These are phyloP conservation scores for Rhododendron griersonianum DNA, from an alignment of 148 eudicot genomes.

Conservation along the genomic window DNA sequence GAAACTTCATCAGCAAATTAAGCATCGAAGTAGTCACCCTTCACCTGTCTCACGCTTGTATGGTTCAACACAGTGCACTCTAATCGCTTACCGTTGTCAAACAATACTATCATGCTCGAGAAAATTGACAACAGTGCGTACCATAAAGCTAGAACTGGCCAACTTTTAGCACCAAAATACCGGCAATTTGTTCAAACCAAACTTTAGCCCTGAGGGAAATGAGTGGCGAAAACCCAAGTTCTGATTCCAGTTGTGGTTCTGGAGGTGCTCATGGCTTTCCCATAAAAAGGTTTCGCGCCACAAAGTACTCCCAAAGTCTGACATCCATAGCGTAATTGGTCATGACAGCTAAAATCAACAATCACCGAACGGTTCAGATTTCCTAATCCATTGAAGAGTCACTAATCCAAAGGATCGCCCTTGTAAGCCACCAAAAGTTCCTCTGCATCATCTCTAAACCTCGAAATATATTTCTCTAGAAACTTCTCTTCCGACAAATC, in stretches of 20 bases:
- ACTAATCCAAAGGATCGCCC: constrained; percentile 12
- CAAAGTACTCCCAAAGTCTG: not conserved
- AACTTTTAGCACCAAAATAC: not conserved
- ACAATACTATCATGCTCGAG: not conserved
- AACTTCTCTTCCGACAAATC: constrained; percentile 16
- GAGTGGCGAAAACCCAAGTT: not conserved
- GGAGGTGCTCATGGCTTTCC: not conserved
- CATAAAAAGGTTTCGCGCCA: not conserved
- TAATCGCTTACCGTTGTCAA: not conserved
- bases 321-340: not conserved
- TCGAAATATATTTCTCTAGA: constrained; percentile 15
- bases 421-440: constrained; percentile 24
- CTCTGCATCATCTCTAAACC: constrained; percentile 15
- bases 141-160: not conserved
- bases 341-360: no score
- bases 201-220: not conserved
- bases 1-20: not conserved
- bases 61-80: not conserved
- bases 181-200: not conserved
- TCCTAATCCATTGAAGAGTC: not conserved
- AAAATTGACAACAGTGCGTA: not conserved
- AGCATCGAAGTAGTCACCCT: not conserved
- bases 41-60: not conserved
- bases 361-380: no score
- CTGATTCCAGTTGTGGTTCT: not conserved